Evolutionary conservation across 2,329 filamentous ascomycete genomes (phyloP), one percentile per base, ranked within the genome.

Genomic region (Ceratocystis cubensis): DNA sequence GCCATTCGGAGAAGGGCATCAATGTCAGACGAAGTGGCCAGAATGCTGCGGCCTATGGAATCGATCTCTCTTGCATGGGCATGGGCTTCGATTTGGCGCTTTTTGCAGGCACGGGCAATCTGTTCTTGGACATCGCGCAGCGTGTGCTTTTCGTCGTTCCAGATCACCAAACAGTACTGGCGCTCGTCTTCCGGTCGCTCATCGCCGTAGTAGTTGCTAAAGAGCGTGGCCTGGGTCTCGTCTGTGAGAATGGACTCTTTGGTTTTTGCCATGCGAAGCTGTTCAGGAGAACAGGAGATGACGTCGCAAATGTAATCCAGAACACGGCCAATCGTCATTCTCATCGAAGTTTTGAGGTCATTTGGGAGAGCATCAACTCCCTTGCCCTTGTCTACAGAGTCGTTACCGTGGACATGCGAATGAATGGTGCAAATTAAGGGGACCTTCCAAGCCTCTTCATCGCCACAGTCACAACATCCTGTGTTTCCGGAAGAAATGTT

Each of bases 141-240:
- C 0, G 94, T 99, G 74, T 99, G 94, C 75, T 99, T 99, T 77
- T 99, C 94, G 70, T 99, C 94, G 71, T 99, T 99, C 94, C 94
- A 99, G 4, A 99, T 79, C 17, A 96, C 79, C 57, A 99, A 78
- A 4, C 89, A 88, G 75, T 88, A 99, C 71, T 96, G 90, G 10
- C 71, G 71, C 68, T 76, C 76, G 8, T 72, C 71, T 28, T 76
- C 72, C n/a, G 64, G 48, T 44, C 33, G 48, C 17, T 73, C 70
- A 7, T 73, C 72, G 70, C 92, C 94, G 75, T 91, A 68, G 46
- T 53, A 48, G 8, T 61, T 61, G 22, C 22, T 44, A 25, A 64
- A 92, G 61, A 85, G 86, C 0, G 73, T 71, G 1, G 88, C 84
- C 44, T 97, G 78, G 22, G 92, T 80, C 77, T 97, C 94, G 75